These are phyloP conservation scores for Terfezia boudieri DNA, from an alignment of 495 filamentous ascomycete genomes.

Conservation along the genomic window DNA sequence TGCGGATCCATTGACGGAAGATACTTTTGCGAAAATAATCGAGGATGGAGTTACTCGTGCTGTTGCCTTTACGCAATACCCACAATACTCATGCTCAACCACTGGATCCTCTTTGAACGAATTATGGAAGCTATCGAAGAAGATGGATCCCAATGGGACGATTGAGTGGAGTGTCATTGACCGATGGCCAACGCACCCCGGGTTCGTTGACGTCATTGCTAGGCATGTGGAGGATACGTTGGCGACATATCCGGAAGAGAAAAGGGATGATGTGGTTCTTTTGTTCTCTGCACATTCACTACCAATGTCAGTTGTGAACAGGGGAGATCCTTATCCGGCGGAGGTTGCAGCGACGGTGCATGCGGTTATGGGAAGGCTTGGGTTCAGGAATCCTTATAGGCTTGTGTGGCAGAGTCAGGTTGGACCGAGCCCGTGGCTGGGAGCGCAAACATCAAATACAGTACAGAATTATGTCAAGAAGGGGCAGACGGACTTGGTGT, in stretches of 20 bases:
- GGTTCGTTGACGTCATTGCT: constrained; percentile 77
- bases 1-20: constrained; percentile 63
- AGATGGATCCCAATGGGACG: constrained; percentile 53
- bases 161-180: constrained; percentile 79
- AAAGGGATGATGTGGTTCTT: constrained; percentile 45
- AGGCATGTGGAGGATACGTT: constrained; percentile 69
- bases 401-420: constrained; percentile 98
- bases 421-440: constrained; percentile 84
- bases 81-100: constrained; percentile 97
- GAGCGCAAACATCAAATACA: constrained; percentile 73
- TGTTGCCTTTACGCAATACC: constrained; percentile 95
- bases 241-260: constrained; percentile 55
- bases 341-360: constrained; percentile 96
- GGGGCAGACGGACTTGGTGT: constrained; percentile 69
- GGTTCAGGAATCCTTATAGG: constrained; percentile 70
- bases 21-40: constrained; percentile 62
- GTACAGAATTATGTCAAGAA: constrained; percentile 76
- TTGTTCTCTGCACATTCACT: constrained; percentile 90
- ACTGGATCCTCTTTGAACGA: constrained; percentile 93
- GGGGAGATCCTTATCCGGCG: constrained; percentile 73
- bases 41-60: constrained; percentile 83
- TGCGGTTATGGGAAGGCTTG: constrained; percentile 79
- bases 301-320: constrained; percentile 63
- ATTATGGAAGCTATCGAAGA: constrained; percentile 84
- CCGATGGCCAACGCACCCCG: constrained; percentile 78